Base-by-base conservation (phyloP, 306 rosid genomes). In the Rosa persica region DNA sequence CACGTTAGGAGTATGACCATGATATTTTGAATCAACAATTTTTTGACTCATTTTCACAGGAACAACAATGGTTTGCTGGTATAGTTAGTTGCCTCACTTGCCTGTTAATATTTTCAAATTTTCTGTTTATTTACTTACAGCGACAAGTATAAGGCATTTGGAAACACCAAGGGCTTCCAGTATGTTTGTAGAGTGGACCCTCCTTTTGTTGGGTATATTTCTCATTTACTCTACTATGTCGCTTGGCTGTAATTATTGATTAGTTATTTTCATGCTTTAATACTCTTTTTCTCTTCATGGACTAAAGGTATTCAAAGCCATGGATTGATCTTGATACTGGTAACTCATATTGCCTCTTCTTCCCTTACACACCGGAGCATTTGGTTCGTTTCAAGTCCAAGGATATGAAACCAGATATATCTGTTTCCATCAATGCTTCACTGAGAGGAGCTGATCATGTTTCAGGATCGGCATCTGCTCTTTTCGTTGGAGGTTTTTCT, bases 331-430 rank as follows among this genome's bases (percentile, higher is more conserved):
- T 85, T 80, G 89, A 86, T 78, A 78, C 87, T 27, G 91, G 93
- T 81, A 83, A 84, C 73, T 82, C 91, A 70, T 92, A 84, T 83
- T 94, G 98, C 86, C 90, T 92, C 81, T 94, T 92, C 81, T 92
- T 89, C 86, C 97, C 98, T 23, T 89, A 92, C 91, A 69, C 94
- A 23, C 97, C 98, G 2, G 98, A 87, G 96, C 92, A 92, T 84
- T 81, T 94, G 90, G 92, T 86, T 79, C 91, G 75, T 73, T 88
- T 86, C 66, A 89, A 85, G 90, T 82, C 87, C 48, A 89, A 83
- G 83, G 93, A 87, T 87, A 88, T 81, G 88, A 90, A 88, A 78
- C 88, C 93, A 17, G 90, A 89, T 77, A 20, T 94, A 80, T 81
- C 93, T 65, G 85, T 94, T 76, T 83, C 89, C 72, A 51, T 94